Percentiles rank a stretch among this genome's conserved stretches.
These are phyloP conservation scores for Schizophyllum commune DNA, from an alignment of 1,284 basidiomycete species.

Conservation along the genomic window DNA sequence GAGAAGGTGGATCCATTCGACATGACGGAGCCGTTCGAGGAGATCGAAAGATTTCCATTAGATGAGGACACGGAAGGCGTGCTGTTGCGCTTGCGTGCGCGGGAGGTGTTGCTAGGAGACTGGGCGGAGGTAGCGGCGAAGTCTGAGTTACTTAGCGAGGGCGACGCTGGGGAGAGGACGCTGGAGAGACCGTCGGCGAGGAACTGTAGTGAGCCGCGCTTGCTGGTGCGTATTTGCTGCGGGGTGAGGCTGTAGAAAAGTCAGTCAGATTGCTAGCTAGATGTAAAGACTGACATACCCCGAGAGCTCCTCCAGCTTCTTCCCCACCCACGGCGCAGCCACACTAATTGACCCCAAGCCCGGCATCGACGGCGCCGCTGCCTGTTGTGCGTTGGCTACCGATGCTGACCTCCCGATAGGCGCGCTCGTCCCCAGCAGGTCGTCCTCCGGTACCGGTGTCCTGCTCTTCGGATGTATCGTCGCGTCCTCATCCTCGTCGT, in stretches of 20 bases:
- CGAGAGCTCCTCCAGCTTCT: not conserved
- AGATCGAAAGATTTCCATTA: constrained; percentile 12
- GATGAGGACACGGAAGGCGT: constrained; percentile 1
- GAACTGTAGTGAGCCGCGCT: not conserved
- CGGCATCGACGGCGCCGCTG: not conserved
- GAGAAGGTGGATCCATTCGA: too few species aligned
- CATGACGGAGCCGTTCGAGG: too few species aligned
- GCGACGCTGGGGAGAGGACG: not conserved
- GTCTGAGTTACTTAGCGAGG: not conserved
- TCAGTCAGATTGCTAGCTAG: not conserved
- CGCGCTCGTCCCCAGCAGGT: not conserved
- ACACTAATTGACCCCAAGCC: not conserved
- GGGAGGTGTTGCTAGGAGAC: constrained; percentile 22
- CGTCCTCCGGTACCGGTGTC: not conserved
- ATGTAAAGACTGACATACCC: not conserved
- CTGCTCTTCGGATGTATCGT: not conserved
- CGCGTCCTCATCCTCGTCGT: too few species aligned
- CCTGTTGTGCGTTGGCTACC: not conserved
- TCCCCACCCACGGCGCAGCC: not conserved
- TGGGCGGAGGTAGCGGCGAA: constrained; percentile 17
- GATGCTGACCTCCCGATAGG: too few species aligned
- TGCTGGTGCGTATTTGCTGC: not conserved
- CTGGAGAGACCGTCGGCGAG: not conserved
- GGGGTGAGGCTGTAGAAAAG: not conserved
- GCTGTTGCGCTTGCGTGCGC: not conserved